phyloP scores from a whole-genome alignment of 2,329 filamentous ascomycete genomes.

The Fusarium veterinarium region DNA sequence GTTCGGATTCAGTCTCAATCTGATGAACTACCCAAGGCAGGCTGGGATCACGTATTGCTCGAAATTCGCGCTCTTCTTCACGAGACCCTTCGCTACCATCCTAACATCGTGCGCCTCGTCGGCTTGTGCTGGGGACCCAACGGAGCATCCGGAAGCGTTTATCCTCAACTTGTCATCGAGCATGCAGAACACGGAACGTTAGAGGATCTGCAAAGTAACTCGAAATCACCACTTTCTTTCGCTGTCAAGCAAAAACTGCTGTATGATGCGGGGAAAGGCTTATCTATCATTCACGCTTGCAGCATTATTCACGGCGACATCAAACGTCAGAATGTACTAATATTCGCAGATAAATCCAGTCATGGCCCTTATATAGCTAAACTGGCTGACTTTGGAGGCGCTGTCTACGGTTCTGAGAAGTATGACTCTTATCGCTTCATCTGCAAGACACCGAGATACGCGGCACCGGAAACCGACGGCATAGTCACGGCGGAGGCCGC shows the following conservation, averaged over 20 bases:
- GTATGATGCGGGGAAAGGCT: not conserved
- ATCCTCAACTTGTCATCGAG: not conserved
- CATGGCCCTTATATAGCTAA: not conserved
- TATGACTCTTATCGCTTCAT: slow-evolving; percentile 8
- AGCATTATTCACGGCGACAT: not conserved
- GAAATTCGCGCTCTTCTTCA: slow-evolving; percentile 2
- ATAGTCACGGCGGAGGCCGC: not conserved
- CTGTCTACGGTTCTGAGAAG: not conserved
- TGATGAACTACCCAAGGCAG: not conserved
- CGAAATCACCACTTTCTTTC: not conserved
- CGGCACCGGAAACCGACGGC: not conserved
- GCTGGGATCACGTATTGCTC: slow-evolving; percentile 2
- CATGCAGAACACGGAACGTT: not conserved
- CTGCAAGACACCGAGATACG: slow-evolving; percentile 1
- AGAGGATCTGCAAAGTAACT: not conserved
- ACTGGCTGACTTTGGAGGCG: not conserved
- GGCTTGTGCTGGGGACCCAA: not conserved
- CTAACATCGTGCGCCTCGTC: not conserved
- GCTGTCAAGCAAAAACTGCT: not conserved
- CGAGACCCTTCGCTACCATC: not conserved
- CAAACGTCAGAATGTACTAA: not conserved
- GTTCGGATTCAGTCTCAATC: not conserved
- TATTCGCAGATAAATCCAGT: not conserved
- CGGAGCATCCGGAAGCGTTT: not conserved
- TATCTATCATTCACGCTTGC: not conserved